These are phyloP conservation scores for Phyllosticta paracitricarpa DNA, from an alignment of 2,329 filamentous ascomycete genomes.

Conservation along the genomic window DNA sequence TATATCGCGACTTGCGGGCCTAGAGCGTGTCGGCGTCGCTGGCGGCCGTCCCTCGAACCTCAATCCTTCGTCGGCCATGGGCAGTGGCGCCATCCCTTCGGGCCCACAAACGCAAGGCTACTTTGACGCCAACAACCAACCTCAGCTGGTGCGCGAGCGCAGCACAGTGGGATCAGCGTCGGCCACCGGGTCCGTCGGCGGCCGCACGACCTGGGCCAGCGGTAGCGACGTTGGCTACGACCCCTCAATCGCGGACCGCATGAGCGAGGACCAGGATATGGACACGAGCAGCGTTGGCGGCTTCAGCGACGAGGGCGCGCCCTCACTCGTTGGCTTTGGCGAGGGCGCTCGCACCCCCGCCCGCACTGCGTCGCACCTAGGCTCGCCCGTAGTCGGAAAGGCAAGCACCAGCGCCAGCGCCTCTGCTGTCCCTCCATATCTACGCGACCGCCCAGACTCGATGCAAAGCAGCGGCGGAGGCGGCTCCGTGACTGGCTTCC, in stretches of 20 bases:
- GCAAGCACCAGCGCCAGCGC: slow-evolving; percentile 21
- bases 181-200: slow-evolving; percentile 69
- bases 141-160: slow-evolving; percentile 57
- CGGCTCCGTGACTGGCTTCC: slow-evolving; percentile 24
- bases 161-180: slow-evolving; percentile 88
- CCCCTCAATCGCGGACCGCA: slow-evolving; percentile 50
- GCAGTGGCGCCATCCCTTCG: slow-evolving; percentile 29
- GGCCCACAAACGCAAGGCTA: slow-evolving; percentile 46
- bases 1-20: slow-evolving; percentile 86
- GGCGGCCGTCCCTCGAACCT: slow-evolving; percentile 41
- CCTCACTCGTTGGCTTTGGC: slow-evolving; percentile 81
- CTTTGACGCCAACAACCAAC: slow-evolving; percentile 66
- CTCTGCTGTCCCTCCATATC: slow-evolving; percentile 1
- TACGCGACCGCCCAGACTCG: slow-evolving; percentile 15
- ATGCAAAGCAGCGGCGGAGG: slow-evolving; percentile 22
- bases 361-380: slow-evolving; percentile 44
- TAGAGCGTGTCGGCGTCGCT: slow-evolving; percentile 75
- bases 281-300: slow-evolving; percentile 58
- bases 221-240: slow-evolving; percentile 47
- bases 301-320: slow-evolving; percentile 80
- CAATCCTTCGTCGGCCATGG: slow-evolving; percentile 37
- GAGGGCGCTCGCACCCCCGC: slow-evolving; percentile 63
- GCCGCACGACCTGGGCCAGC: slow-evolving; percentile 58
- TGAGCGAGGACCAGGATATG: slow-evolving; percentile 56
- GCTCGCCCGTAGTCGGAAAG: slow-evolving; percentile 61